Conservation (phyloP, 2,329 filamentous ascomycete genomes). For the Hypoxylon sp. region DNA sequence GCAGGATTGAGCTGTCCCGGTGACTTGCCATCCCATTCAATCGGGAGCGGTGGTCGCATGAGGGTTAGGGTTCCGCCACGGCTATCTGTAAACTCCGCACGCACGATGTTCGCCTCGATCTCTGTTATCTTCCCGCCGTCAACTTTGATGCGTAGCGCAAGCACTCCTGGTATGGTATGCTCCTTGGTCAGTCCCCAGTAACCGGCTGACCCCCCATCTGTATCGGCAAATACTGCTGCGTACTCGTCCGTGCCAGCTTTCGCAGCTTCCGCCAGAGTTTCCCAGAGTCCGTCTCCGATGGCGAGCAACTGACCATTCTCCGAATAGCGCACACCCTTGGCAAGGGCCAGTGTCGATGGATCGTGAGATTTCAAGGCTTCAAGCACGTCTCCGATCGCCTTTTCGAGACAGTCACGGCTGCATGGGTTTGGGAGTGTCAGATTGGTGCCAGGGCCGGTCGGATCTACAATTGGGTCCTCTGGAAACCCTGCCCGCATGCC, state of each 20-base stretch:
- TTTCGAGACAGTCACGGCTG: slow-evolving; percentile 28
- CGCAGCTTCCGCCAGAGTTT: slow-evolving; percentile 26
- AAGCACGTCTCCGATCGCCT: slow-evolving; percentile 26
- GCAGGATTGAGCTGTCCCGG: slow-evolving; percentile 23
- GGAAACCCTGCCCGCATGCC: slow-evolving; percentile 33
- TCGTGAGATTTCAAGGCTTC: slow-evolving; percentile 30
- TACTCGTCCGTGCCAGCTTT: slow-evolving; percentile 22
- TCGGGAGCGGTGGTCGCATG: slow-evolving; percentile 37
- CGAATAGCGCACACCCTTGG: slow-evolving; percentile 29
- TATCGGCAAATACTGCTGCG: slow-evolving; percentile 26
- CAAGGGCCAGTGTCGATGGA: slow-evolving; percentile 24
- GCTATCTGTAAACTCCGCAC: slow-evolving; percentile 28
- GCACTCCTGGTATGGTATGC: slow-evolving; percentile 32
- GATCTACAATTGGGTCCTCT: slow-evolving; percentile 16
- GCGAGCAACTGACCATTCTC: slow-evolving; percentile 39
- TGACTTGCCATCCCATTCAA: slow-evolving; percentile 33
- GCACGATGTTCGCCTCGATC: slow-evolving; percentile 34
- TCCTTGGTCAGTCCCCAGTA: slow-evolving; percentile 36
- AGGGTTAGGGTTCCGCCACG: slow-evolving; percentile 35
- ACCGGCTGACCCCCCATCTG: slow-evolving; percentile 20
- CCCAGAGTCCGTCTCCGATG: slow-evolving; percentile 34
- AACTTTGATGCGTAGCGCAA: slow-evolving; percentile 33
- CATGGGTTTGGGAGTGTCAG: slow-evolving; percentile 20
- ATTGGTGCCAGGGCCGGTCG: slow-evolving; percentile 24
- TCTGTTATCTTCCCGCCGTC: slow-evolving; percentile 28